Conservation (phyloP, 768 basidiomycete species). For the Pulveroboletus frians region DNA sequence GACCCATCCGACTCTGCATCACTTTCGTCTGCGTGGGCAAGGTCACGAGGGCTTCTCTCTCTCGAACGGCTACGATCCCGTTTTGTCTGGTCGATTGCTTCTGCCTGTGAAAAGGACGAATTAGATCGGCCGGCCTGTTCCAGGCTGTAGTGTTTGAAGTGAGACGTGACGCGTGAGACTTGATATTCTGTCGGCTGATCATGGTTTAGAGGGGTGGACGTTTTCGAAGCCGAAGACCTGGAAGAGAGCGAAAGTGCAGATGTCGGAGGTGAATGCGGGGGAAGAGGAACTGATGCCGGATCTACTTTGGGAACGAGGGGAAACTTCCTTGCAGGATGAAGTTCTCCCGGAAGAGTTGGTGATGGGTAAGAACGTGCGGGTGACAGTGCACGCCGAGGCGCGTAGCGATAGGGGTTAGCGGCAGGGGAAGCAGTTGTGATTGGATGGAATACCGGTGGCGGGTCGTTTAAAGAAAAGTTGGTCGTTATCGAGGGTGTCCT, state of each 20-base stretch:
- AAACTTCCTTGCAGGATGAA: slow-evolving; percentile 11
- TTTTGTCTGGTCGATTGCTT: slow-evolving; percentile 7
- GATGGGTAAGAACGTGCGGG: slow-evolving; percentile 30
- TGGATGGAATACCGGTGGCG: slow-evolving; percentile 41
- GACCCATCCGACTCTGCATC: slow-evolving; percentile 33
- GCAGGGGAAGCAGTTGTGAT: slow-evolving; percentile 53
- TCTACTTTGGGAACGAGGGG: slow-evolving; percentile 40
- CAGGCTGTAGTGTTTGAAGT: slow-evolving; percentile 36
- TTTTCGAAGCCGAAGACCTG: slow-evolving; percentile 58
- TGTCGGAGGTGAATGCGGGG: slow-evolving; percentile 64
- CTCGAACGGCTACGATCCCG: slow-evolving; percentile 21
- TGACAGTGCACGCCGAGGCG: slow-evolving; percentile 33
- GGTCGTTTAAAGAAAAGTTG: slow-evolving; percentile 23
- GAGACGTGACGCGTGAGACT: slow-evolving; percentile 40
- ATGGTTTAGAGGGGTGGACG: slow-evolving; percentile 39
- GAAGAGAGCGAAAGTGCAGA: slow-evolving; percentile 77
- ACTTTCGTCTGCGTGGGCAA: slow-evolving; percentile 24
- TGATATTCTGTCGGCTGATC: slow-evolving; percentile 37
- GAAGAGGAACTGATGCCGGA: slow-evolving; percentile 52
- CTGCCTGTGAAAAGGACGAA: slow-evolving; percentile 10
- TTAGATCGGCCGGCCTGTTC: slow-evolving; percentile 13
- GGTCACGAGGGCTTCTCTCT: slow-evolving; percentile 12
- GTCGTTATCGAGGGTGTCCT: slow-evolving; percentile 30
- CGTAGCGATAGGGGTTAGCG: slow-evolving; percentile 55
- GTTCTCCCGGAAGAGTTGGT: slow-evolving; percentile 24